phyloP scores from a whole-genome alignment of 345 rosid genomes.

The Pugionium cornutum region DNA sequence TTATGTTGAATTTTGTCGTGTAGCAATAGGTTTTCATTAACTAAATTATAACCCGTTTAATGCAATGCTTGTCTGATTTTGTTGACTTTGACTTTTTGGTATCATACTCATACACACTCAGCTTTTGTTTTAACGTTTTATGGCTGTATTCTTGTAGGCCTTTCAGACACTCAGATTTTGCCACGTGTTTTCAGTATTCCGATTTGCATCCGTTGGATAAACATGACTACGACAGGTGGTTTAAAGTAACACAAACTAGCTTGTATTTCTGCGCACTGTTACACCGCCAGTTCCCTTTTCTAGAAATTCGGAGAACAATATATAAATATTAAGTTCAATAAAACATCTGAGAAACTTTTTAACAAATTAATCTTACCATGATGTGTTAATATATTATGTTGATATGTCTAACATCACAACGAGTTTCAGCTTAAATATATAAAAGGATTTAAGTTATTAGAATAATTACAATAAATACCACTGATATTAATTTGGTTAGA shows the following conservation, averaged over 20 bases:
- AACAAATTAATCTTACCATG: too few species aligned
- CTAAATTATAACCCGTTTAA: constrained; percentile 4
- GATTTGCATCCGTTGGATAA: constrained; percentile 20
- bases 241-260: constrained; percentile 3
- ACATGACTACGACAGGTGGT: constrained; percentile 26
- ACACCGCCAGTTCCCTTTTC: constrained; percentile 26
- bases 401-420: too few species aligned
- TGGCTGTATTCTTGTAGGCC: constrained; percentile 27
- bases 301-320: too few species aligned
- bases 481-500: too few species aligned
- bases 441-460: too few species aligned
- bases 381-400: too few species aligned
- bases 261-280: constrained; percentile 26
- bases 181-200: neutral
- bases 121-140: constrained; percentile 33
- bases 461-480: too few species aligned
- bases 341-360: too few species aligned
- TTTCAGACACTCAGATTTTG: constrained; percentile 21
- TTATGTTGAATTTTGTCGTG: constrained; percentile 43
- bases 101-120: constrained; percentile 12
- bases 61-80: constrained; percentile 34
- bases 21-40: constrained; percentile 35
- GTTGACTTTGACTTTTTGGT: constrained; percentile 35
- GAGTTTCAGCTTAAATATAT: too few species aligned
- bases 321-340: too few species aligned